Evolutionary conservation across 495 filamentous ascomycete genomes (phyloP).

Genomic region (Geopyxis carbonaria): DNA sequence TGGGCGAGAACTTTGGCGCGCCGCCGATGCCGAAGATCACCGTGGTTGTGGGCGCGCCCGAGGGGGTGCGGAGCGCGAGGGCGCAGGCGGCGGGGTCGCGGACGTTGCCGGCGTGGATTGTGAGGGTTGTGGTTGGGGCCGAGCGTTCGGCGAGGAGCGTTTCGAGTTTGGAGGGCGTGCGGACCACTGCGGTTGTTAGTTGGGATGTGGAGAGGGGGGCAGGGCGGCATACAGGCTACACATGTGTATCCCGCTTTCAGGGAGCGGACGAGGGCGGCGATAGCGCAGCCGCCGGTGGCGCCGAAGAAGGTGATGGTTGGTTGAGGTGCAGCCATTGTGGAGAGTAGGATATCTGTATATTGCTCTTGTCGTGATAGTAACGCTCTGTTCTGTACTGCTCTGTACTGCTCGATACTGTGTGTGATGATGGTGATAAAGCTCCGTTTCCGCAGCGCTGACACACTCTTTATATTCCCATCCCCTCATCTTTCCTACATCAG

Average conservation of each 20-base stretch:
- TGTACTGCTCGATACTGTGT: too few species aligned
- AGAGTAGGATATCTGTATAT: too few species aligned
- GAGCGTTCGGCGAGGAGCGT: slow-evolving; percentile 29
- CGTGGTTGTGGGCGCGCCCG: slow-evolving; percentile 10
- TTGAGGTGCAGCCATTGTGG: too few species aligned
- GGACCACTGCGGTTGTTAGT: too few species aligned
- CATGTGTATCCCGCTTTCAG: slow-evolving; percentile 31
- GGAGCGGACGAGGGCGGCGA: slow-evolving; percentile 29
- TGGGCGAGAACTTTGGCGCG: slow-evolving; percentile 16
- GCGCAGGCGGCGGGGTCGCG: slow-evolving; percentile 28
- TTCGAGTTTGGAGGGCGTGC: slow-evolving; percentile 40
- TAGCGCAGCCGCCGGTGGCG: slow-evolving; percentile 34
- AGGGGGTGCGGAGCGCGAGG: slow-evolving; percentile 25
- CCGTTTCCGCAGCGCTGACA: too few species aligned
- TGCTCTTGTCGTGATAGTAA: too few species aligned
- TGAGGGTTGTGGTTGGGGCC: slow-evolving; percentile 25
- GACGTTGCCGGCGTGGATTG: slow-evolving; percentile 31
- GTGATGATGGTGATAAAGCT: too few species aligned
- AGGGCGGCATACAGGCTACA: slow-evolving; percentile 16
- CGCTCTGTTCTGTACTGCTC: too few species aligned
- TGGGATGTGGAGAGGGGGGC: too few species aligned
- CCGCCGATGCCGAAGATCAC: slow-evolving; percentile 31
- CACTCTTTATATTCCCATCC: too few species aligned
- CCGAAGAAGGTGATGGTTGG: slow-evolving; percentile 35
- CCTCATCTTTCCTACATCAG: too few species aligned